A percentile compares a stretch with the other conserved stretches of the same genome.
Evolutionary conservation across 2,329 filamentous ascomycete species (phyloP).

Genomic region (Zymoseptoria tritici): DNA sequence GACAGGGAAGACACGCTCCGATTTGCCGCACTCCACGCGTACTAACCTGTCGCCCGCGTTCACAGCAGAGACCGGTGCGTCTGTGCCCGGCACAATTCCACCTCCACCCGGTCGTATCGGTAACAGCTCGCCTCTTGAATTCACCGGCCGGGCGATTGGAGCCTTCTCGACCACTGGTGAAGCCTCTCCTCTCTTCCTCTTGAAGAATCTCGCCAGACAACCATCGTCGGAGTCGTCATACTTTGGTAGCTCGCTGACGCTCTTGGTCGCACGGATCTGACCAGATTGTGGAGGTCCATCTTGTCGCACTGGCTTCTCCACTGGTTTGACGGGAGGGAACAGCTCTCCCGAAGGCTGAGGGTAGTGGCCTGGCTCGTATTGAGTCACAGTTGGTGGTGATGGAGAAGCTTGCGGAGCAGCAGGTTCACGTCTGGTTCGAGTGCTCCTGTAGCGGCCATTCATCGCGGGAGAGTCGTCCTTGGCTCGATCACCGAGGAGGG

Average conservation of each 20-base stretch:
- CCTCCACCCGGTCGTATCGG: conserved; percentile 40
- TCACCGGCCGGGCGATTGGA: conserved; percentile 14
- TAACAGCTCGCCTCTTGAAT: conserved; percentile 17
- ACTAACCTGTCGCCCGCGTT: conserved; percentile 75
- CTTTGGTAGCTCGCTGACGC: conserved; percentile 16
- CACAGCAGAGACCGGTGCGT: conserved; percentile 72
- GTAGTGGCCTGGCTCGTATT: background rate
- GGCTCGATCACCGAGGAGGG: background rate
- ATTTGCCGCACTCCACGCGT: conserved; percentile 63
- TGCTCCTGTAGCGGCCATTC: conserved; percentile 1
- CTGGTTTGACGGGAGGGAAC: conserved; percentile 23
- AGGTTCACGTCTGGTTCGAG: background rate
- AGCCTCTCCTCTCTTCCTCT: conserved; percentile 24
- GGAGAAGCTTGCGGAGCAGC: background rate
- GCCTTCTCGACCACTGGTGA: conserved; percentile 10
- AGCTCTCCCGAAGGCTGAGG: conserved; percentile 21
- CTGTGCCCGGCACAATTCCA: conserved; percentile 49
- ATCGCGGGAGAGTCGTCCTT: background rate
- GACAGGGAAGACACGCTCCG: conserved; percentile 63
- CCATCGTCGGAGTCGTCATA: conserved; percentile 20
- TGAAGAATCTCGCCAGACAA: conserved; percentile 30
- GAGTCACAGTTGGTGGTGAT: background rate
- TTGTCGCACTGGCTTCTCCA: conserved; percentile 7
- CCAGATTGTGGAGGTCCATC: conserved; percentile 26
- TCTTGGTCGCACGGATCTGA: conserved; percentile 28